Base-by-base conservation (phyloP, 139 green algal species). In the Eudorina sp. region DNA sequence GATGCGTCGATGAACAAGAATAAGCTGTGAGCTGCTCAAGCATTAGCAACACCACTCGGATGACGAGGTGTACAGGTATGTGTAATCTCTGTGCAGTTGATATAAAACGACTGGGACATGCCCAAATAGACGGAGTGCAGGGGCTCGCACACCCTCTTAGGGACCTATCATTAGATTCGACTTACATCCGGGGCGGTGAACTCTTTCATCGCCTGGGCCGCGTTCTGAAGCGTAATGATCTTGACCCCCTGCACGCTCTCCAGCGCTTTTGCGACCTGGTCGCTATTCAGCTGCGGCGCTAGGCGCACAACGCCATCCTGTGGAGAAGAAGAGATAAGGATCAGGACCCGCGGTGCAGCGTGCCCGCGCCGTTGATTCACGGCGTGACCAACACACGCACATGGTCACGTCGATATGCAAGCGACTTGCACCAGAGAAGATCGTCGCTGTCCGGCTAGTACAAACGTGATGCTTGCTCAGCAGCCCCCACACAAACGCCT, bases 241-340 rank as follows among this genome's bases (percentile, higher is more conserved):
- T 89, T 91, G 36, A 29, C 53, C 27, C 48, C 58, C 53, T n/a
- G 7, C 2, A 79, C 46, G 9, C 43, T 51, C 58, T 86, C 72
- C 45, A 91, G 81, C 25, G 88, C 88, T 38, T 85, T 89, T 34
- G 27, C 21, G 3, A 91, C 5, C 60, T 82, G 41, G 60, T 51
- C 73, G 60, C 43, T 75, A 9, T 86, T 68, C n/a, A 89, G 62
- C 1, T 83, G 29, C 0, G 70, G 70, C 4, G 43, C 53, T 45
- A 91, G 46, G 3, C 62, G 46, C 14, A 89, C 34, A 29, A 78
- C 85, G 60, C 74, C 74, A 81, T 72, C 46, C 88, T 91, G 88
- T 3, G 41, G 64, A 16, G 27, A 8, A 14, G 68, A 29, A 31
- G 11, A 68, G 46, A 60, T 38, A 27, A 70, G 31, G 29, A 40